A percentile compares a stretch with the other conserved stretches of the same genome.
Conservation (phyloP, 2,329 filamentous ascomycete species). For the Cladophialophora bantiana region DNA sequence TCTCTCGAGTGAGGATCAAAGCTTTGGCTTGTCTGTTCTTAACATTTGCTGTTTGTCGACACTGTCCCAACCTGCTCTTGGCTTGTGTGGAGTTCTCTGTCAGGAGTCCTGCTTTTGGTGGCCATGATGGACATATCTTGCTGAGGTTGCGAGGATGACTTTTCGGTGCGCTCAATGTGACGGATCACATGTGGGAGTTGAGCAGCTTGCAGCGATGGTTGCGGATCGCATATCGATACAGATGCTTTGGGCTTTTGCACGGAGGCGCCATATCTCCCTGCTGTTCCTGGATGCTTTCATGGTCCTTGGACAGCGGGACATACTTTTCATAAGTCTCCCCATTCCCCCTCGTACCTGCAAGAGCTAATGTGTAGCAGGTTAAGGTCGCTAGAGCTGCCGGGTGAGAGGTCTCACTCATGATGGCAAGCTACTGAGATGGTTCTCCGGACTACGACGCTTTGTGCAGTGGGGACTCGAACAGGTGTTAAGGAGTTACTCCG, state of each 20-base stretch:
- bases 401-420: background rate
- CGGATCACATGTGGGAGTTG: conserved; percentile 30
- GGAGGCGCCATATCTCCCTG: conserved; percentile 1
- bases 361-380: conserved; percentile 24
- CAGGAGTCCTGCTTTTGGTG: conserved; percentile 24
- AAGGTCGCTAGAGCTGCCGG: background rate
- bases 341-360: conserved; percentile 18
- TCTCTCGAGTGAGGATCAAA: conserved; percentile 95
- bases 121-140: conserved; percentile 23
- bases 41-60: conserved; percentile 42
- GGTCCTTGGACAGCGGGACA: conserved; percentile 30
- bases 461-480: too few relatives aligned
- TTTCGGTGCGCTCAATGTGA: conserved; percentile 34
- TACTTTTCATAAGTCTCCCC: conserved; percentile 41
- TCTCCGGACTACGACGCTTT: too few relatives aligned
- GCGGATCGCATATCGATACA: conserved; percentile 21
- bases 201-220: conserved; percentile 6
- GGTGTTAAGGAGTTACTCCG: too few relatives aligned
- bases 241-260: conserved; percentile 11
- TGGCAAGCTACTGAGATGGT: too few relatives aligned
- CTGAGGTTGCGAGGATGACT: conserved; percentile 34
- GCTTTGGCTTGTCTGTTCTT: conserved; percentile 81
- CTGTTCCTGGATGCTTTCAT: conserved; percentile 35
- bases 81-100: conserved; percentile 28
- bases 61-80: conserved; percentile 9